Evolutionary conservation across 2,329 filamentous ascomycete species (phyloP).

Genomic region (Neocucurbitaria cava): DNA sequence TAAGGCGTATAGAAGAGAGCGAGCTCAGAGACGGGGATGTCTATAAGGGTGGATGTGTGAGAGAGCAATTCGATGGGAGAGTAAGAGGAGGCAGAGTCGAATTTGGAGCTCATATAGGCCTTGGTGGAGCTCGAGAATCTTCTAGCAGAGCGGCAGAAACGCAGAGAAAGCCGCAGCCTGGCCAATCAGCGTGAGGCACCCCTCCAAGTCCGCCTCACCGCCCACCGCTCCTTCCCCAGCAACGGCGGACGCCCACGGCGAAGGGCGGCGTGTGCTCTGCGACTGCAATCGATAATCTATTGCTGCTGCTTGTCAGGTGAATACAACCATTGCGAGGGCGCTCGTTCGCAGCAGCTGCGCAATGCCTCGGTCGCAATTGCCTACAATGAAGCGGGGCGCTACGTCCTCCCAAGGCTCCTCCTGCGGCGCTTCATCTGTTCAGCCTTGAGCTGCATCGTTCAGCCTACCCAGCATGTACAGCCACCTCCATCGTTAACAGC

Average conservation of each 20-base stretch:
- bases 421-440: background rate
- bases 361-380: conserved; percentile 1
- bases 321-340: background rate
- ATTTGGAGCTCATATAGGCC: conserved; percentile 41
- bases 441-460: conserved; percentile 12
- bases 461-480: conserved; percentile 12
- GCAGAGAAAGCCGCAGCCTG: conserved; percentile 30
- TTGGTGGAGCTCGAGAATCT: conserved; percentile 47
- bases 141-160: conserved; percentile 46
- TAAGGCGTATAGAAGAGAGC: conserved; percentile 25
- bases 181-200: conserved; percentile 32
- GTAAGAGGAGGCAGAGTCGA: conserved; percentile 28
- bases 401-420: background rate
- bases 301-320: conserved; percentile 1
- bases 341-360: background rate
- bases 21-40: conserved; percentile 30
- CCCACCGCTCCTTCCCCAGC: conserved; percentile 22
- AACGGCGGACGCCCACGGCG: conserved; percentile 14
- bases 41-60: conserved; percentile 18
- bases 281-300: background rate
- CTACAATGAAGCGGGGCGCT: background rate
- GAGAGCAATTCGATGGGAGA: conserved; percentile 36
- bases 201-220: conserved; percentile 32
- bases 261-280: conserved; percentile 18
- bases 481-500: conserved; percentile 9